Percentiles rank a stretch among this genome's conserved stretches.
Evolutionary conservation across 129 eudicot genomes (phyloP).

Genomic region (Ambrosia artemisiifolia): DNA sequence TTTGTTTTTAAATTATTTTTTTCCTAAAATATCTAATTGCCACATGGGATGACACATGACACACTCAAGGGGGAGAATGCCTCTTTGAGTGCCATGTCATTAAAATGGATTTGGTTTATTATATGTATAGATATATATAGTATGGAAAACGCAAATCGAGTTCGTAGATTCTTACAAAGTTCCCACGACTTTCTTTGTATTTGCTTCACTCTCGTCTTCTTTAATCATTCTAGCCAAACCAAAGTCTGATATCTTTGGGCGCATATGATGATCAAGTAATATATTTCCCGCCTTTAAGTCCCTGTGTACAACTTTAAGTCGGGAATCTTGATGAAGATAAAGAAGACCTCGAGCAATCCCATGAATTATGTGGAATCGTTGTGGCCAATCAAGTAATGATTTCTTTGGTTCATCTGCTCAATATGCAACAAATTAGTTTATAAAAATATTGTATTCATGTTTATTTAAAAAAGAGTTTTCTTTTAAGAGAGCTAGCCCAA

Average conservation of each 20-base stretch:
- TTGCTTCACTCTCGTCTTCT: neutral
- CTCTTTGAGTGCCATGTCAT: too few species aligned
- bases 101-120: too few species aligned
- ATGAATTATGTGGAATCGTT: slow-evolving; percentile 1
- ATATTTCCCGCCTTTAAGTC: neutral
- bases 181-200: neutral
- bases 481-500: slow-evolving; percentile 16
- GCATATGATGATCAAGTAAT: neutral
- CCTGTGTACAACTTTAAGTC: neutral
- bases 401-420: neutral
- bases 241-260: neutral
- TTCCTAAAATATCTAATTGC: too few species aligned
- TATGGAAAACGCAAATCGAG: neutral
- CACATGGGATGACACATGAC: too few species aligned
- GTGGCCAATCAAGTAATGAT: slow-evolving; percentile 2
- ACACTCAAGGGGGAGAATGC: too few species aligned
- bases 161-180: neutral
- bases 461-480: neutral
- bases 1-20: too few species aligned
- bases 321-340: slow-evolving; percentile 3
- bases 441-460: neutral
- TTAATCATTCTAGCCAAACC: neutral
- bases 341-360: slow-evolving; percentile 14
- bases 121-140: too few species aligned
- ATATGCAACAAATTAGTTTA: neutral